Percentiles rank a stretch among this genome's conserved stretches.
phyloP scores from a whole-genome alignment of 2,329 filamentous ascomycete genomes.

The Claviceps pusilla region DNA sequence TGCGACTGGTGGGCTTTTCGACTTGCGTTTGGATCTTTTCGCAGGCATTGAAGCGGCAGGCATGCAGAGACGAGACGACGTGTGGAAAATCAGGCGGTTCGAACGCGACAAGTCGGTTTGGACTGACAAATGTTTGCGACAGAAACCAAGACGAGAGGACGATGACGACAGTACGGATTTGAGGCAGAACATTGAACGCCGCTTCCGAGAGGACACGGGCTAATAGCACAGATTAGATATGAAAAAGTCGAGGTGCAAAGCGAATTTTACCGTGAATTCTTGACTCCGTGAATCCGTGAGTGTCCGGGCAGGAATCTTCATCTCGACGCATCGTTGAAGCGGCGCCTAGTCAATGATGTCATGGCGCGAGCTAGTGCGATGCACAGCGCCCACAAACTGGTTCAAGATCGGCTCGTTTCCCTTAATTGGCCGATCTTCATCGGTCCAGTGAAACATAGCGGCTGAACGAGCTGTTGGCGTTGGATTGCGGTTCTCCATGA shows the following conservation, averaged over 20 bases:
- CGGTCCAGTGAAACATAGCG: neutral
- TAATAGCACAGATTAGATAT: neutral
- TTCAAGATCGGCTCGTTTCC: constrained; percentile 14
- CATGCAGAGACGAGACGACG: neutral
- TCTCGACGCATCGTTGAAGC: neutral
- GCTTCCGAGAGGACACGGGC: neutral
- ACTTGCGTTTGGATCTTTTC: constrained; percentile 16
- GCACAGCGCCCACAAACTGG: constrained; percentile 15
- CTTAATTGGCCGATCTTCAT: neutral
- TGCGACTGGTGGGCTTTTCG: constrained; percentile 8
- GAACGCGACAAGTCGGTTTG: neutral
- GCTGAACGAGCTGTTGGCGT: neutral
- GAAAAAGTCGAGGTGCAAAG: neutral
- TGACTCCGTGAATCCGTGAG: neutral
- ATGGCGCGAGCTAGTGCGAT: constrained; percentile 16
- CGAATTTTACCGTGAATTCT: neutral
- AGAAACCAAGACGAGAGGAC: neutral
- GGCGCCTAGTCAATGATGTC: constrained; percentile 10
- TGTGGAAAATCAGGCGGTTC: neutral
- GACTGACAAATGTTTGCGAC: neutral
- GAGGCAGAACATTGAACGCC: neutral
- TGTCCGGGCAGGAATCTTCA: neutral
- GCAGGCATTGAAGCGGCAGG: constrained; percentile 15
- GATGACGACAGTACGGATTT: neutral
- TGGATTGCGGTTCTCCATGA: neutral